Evolutionary conservation across 352 stramenopile species (phyloP).

Genomic region (Phytophthora hibernalis): DNA sequence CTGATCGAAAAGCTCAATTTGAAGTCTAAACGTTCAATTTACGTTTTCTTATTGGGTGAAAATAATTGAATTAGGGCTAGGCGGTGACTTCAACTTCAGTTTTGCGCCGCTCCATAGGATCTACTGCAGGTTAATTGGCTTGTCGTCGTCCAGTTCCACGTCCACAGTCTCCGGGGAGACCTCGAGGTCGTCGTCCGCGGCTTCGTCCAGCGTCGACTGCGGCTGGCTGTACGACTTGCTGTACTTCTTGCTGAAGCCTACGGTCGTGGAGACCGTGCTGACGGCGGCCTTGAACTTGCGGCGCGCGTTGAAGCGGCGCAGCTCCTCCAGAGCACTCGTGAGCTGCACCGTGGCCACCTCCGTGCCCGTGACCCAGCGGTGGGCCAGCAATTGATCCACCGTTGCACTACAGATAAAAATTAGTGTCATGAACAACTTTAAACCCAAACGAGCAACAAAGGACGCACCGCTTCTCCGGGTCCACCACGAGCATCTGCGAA

Average conservation of each 20-base stretch:
- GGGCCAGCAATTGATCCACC: slow-evolving; percentile 84
- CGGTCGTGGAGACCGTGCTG: slow-evolving; percentile 82
- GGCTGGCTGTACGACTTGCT: slow-evolving; percentile 63
- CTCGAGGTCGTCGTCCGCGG: slow-evolving; percentile 18
- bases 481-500: slow-evolving; percentile 91
- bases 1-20: slow-evolving; percentile 2
- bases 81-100: slow-evolving; percentile 28
- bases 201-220: slow-evolving; percentile 35
- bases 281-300: slow-evolving; percentile 95
- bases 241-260: slow-evolving; percentile 79
- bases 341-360: slow-evolving; percentile 90
- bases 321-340: slow-evolving; percentile 91
- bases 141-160: slow-evolving; percentile 33
- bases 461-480: slow-evolving; percentile 85
- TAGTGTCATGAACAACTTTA: neutral
- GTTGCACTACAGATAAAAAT: slow-evolving; percentile 56
- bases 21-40: slow-evolving; percentile 1
- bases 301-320: slow-evolving; percentile 95
- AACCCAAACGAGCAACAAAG: neutral
- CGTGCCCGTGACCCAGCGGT: slow-evolving; percentile 91
- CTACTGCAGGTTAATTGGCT: slow-evolving; percentile 30
- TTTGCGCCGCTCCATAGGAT: neutral
- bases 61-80: slow-evolving; percentile 24
- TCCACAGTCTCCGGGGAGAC: slow-evolving; percentile 39
- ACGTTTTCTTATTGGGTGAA: slow-evolving; percentile 38